A percentile compares a stretch with the other conserved stretches of the same genome.
Conservation (phyloP, 1,284 basidiomycete species). For the Schizophyllum amplum region DNA sequence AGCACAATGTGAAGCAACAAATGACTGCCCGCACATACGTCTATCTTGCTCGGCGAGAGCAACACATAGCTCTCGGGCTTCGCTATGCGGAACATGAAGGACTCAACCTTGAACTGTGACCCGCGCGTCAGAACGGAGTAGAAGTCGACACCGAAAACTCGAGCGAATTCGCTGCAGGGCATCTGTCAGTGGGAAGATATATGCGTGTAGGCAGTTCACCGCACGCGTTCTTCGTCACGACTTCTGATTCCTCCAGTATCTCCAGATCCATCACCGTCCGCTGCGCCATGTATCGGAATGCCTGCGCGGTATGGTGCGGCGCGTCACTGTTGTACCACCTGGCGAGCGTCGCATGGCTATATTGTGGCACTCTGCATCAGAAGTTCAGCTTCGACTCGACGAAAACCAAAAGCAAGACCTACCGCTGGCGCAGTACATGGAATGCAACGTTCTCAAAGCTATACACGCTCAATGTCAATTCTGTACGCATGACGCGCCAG, state of each 20-base stretch:
- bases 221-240: slow-evolving; percentile 86
- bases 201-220: slow-evolving; percentile 19
- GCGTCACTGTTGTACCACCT: slow-evolving; percentile 62
- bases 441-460: slow-evolving; percentile 89
- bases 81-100: slow-evolving; percentile 96
- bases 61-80: slow-evolving; percentile 93
- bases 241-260: slow-evolving; percentile 73
- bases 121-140: slow-evolving; percentile 92
- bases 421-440: slow-evolving; percentile 72
- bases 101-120: slow-evolving; percentile 98
- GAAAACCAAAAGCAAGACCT: slow-evolving; percentile 7
- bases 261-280: slow-evolving; percentile 65
- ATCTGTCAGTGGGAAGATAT: background rate
- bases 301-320: slow-evolving; percentile 44
- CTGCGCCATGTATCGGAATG: slow-evolving; percentile 58
- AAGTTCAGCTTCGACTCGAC: slow-evolving; percentile 2
- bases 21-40: slow-evolving; percentile 45
- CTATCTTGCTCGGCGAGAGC: slow-evolving; percentile 77
- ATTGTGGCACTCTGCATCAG: slow-evolving; percentile 64
- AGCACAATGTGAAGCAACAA: background rate
- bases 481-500: slow-evolving; percentile 88
- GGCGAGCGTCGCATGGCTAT: slow-evolving; percentile 60
- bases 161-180: slow-evolving; percentile 77
- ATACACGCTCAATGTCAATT: slow-evolving; percentile 75
- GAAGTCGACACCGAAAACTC: slow-evolving; percentile 96